Evolutionary conservation across 148 eudicot species (phyloP).

Genomic region (Heliamphora exappendiculata): DNA sequence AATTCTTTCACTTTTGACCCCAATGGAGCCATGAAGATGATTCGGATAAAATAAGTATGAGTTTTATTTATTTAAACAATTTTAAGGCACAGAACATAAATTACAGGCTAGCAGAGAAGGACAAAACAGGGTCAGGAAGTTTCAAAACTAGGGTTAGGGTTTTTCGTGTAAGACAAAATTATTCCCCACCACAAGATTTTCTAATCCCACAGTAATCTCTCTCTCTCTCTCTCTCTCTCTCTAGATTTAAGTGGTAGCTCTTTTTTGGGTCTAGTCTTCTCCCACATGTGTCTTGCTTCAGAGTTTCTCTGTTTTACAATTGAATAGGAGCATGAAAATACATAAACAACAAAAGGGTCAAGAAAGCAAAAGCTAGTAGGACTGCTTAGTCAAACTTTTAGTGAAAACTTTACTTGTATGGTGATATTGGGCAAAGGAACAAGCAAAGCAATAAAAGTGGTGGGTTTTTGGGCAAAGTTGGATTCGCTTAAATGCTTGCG

Average conservation of each 20-base stretch:
- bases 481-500: not conserved
- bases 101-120: too few relatives aligned
- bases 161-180: conserved; percentile 22
- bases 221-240: conserved; percentile 8
- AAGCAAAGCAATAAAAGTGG: conserved; percentile 17
- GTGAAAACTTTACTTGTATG: conserved; percentile 20
- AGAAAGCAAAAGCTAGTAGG: conserved; percentile 23
- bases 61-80: too few relatives aligned
- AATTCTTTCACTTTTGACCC: too few relatives aligned
- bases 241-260: conserved; percentile 10
- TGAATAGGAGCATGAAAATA: conserved; percentile 9
- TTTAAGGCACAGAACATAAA: too few relatives aligned
- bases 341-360: conserved; percentile 14
- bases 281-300: conserved; percentile 10
- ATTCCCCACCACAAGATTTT: conserved; percentile 25
- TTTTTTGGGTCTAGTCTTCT: conserved; percentile 11
- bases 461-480: conserved; percentile 8
- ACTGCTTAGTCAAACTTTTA: conserved; percentile 32
- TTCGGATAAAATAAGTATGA: too few relatives aligned
- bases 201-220: conserved; percentile 1
- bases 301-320: conserved; percentile 13
- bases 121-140: not conserved
- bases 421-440: conserved; percentile 19
- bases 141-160: conserved; percentile 16
- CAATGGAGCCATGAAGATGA: too few relatives aligned